phyloP scores from a whole-genome alignment of 2,329 filamentous ascomycete genomes.

The Paracorniculantispora psalliotae region DNA sequence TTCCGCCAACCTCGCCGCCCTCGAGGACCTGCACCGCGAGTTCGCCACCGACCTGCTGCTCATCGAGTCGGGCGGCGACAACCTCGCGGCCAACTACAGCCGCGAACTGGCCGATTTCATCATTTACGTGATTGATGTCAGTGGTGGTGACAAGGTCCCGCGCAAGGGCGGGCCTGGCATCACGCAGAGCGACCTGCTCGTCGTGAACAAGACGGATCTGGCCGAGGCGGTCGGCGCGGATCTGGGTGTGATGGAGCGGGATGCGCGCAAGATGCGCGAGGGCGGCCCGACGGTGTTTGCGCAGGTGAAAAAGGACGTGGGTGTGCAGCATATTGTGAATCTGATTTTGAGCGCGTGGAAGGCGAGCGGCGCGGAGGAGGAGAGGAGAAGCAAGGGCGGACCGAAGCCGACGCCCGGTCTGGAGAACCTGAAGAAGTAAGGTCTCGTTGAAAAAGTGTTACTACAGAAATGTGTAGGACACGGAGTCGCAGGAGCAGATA shows the following conservation, averaged over 20 bases:
- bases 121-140: conserved; percentile 97
- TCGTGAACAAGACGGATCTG: conserved; percentile 97
- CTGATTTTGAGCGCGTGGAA: conserved; percentile 90
- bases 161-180: conserved; percentile 95
- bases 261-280: conserved; percentile 90
- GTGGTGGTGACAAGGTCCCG: conserved; percentile 93
- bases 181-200: conserved; percentile 86
- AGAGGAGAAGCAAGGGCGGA: conserved; percentile 49
- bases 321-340: conserved; percentile 79
- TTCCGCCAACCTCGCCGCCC: conserved; percentile 82
- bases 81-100: conserved; percentile 93
- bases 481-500: neutral
- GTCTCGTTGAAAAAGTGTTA: neutral
- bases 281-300: conserved; percentile 94
- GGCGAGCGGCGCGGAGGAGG: conserved; percentile 72
- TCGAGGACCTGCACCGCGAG: conserved; percentile 79
- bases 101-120: conserved; percentile 95
- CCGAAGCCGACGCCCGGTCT: conserved; percentile 54
- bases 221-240: conserved; percentile 89
- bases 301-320: conserved; percentile 89
- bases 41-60: conserved; percentile 80
- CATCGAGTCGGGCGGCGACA: conserved; percentile 94
- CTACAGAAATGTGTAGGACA: neutral
- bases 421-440: conserved; percentile 36
- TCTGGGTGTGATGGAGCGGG: conserved; percentile 86